Percentiles rank a stretch among this genome's conserved stretches.
These are phyloP conservation scores for Leccinum ambiguum DNA, from an alignment of 1,284 basidiomycete species.

Conservation along the genomic window DNA sequence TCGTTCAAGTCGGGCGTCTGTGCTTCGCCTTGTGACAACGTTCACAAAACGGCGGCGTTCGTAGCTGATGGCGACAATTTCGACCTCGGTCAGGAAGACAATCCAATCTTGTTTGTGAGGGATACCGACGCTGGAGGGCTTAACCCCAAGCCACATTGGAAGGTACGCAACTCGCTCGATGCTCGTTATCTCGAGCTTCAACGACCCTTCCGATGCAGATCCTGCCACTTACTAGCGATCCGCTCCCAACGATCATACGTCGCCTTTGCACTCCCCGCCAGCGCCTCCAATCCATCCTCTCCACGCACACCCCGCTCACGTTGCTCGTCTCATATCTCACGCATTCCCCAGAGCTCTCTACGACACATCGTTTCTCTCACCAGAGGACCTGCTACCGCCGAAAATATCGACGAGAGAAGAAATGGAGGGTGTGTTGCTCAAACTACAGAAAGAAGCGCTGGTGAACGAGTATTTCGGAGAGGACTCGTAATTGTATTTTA, in stretches of 20 bases:
- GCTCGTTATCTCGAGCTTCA: not conserved
- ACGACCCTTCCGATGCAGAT: constrained; percentile 7
- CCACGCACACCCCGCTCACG: constrained; percentile 48
- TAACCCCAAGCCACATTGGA: constrained; percentile 17
- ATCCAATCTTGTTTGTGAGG: constrained; percentile 17
- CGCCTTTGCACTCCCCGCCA: constrained; percentile 27
- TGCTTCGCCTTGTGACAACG: not conserved
- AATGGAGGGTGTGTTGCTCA: constrained; percentile 78
- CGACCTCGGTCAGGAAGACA: not conserved
- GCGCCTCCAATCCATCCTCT: constrained; percentile 64
- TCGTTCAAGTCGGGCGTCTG: not conserved
- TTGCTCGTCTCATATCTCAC: constrained; percentile 54
- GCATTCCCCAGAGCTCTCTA: constrained; percentile 36
- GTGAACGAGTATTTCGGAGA: constrained; percentile 76
- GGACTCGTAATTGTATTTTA: constrained; percentile 23
- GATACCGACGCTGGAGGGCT: not conserved
- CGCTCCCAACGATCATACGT: not conserved
- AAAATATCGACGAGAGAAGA: constrained; percentile 74
- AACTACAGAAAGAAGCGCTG: constrained; percentile 78
- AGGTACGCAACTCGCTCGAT: constrained; percentile 19
- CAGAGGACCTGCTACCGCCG: constrained; percentile 73
- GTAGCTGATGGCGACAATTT: constrained; percentile 18
- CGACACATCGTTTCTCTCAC: constrained; percentile 66
- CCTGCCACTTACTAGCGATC: not conserved
- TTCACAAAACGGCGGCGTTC: constrained; percentile 3